Evolutionary conservation across 2,329 filamentous ascomycete species (phyloP).

Genomic region (Colletotrichum sansevieriae): DNA sequence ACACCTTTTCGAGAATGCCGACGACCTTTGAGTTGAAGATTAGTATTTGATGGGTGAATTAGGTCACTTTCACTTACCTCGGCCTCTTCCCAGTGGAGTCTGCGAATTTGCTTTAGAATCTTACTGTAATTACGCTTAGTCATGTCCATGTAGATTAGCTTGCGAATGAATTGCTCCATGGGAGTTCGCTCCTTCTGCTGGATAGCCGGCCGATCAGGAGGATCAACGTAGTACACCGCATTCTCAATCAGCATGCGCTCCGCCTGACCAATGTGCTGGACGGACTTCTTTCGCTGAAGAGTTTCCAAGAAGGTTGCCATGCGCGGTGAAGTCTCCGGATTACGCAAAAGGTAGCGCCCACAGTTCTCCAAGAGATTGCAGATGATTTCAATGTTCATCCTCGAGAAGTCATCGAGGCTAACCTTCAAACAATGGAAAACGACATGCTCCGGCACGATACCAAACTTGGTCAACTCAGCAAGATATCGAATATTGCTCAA

Average conservation of each 20-base stretch:
- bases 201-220: constrained; percentile 91
- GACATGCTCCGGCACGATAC: constrained; percentile 96
- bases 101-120: constrained; percentile 92
- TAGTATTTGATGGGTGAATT: not conserved
- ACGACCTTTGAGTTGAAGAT: constrained; percentile 65
- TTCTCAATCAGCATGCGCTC: constrained; percentile 99
- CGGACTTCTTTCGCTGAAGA: constrained; percentile 93
- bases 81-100: constrained; percentile 96
- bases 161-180: constrained; percentile 91
- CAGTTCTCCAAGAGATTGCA: constrained; percentile 97
- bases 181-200: constrained; percentile 97
- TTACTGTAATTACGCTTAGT: constrained; percentile 95
- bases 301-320: constrained; percentile 97
- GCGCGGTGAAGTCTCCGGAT: constrained; percentile 89
- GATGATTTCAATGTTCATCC: constrained; percentile 99
- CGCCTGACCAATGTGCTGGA: constrained; percentile 93
- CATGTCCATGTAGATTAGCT: constrained; percentile 92
- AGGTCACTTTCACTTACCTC: constrained; percentile 66
- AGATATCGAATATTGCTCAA: constrained; percentile 97
- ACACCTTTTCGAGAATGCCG: constrained; percentile 85
- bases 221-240: constrained; percentile 97
- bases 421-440: constrained; percentile 99
- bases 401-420: constrained; percentile 95
- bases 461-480: constrained; percentile 97
- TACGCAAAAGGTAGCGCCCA: constrained; percentile 91